Conservation (phyloP, 140 eudicot species). For the Bidens hawaiensis region DNA sequence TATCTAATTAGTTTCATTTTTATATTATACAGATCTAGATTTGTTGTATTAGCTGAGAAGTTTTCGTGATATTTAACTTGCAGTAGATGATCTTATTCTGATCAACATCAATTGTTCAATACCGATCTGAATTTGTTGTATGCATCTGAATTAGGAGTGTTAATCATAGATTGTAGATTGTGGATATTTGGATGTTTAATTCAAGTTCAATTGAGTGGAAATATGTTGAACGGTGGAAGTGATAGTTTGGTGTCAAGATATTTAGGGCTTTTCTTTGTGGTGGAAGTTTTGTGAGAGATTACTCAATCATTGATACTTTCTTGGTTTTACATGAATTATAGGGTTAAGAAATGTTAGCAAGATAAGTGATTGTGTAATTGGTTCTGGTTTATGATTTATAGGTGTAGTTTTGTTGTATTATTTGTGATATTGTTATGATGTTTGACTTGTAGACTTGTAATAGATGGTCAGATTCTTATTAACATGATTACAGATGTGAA, state of each 20-base stretch:
- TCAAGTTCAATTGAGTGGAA: background rate
- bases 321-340: too few relatives aligned
- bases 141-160: background rate
- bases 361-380: too few relatives aligned
- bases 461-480: constrained; percentile 5
- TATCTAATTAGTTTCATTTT: background rate
- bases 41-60: background rate
- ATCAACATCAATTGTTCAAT: background rate
- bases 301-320: too few relatives aligned
- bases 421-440: background rate
- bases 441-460: background rate
- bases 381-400: background rate
- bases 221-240: background rate
- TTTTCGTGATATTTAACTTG: background rate
- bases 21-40: too few relatives aligned
- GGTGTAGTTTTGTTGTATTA: background rate
- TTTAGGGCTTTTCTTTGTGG: background rate
- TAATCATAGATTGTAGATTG: background rate
- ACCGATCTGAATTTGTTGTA: background rate
- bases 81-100: constrained; percentile 4
- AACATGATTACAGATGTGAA: background rate
- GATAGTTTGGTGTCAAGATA: background rate
- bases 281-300: background rate
- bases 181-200: background rate
- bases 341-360: too few relatives aligned